phyloP scores from a whole-genome alignment of 2,329 filamentous ascomycete species.

The Verticillium nubilum region DNA sequence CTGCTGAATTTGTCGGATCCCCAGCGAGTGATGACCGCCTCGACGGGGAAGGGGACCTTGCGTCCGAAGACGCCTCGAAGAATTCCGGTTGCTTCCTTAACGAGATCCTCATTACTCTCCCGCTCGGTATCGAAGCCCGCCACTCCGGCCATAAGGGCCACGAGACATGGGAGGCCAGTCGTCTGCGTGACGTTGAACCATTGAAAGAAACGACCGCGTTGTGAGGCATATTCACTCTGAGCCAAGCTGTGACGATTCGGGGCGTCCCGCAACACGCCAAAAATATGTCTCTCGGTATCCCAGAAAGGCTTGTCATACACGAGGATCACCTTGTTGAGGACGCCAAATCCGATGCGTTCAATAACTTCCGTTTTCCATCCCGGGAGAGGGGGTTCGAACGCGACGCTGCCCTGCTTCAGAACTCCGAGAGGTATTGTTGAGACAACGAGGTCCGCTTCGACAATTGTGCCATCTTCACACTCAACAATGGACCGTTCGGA shows the following conservation, averaged over 20 bases:
- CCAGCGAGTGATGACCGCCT: constrained; percentile 91
- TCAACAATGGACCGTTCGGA: constrained; percentile 54
- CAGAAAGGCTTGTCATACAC: constrained; percentile 89
- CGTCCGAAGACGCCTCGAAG: constrained; percentile 70
- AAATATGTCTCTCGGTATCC: constrained; percentile 86
- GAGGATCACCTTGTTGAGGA: constrained; percentile 91
- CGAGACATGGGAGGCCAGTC: constrained; percentile 78
- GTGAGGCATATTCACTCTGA: constrained; percentile 72
- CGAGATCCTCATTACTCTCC: constrained; percentile 67
- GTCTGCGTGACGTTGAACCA: constrained; percentile 96
- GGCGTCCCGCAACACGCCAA: constrained; percentile 80
- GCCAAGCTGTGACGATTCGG: constrained; percentile 63
- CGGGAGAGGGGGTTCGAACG: constrained; percentile 89
- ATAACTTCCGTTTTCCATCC: constrained; percentile 80
- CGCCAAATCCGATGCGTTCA: constrained; percentile 79
- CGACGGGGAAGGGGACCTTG: constrained; percentile 69
- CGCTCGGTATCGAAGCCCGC: constrained; percentile 84
- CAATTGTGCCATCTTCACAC: constrained; percentile 68
- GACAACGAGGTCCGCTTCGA: constrained; percentile 88
- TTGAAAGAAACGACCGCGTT: constrained; percentile 89
- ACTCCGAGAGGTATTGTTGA: constrained; percentile 88
- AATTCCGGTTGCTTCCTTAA: constrained; percentile 75
- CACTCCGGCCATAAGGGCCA: constrained; percentile 93
- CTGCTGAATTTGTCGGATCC: constrained; percentile 84
- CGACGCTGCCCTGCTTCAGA: constrained; percentile 72